Base-by-base conservation (phyloP, 2,329 filamentous ascomycete species). In the Aspergillus texensis region DNA sequence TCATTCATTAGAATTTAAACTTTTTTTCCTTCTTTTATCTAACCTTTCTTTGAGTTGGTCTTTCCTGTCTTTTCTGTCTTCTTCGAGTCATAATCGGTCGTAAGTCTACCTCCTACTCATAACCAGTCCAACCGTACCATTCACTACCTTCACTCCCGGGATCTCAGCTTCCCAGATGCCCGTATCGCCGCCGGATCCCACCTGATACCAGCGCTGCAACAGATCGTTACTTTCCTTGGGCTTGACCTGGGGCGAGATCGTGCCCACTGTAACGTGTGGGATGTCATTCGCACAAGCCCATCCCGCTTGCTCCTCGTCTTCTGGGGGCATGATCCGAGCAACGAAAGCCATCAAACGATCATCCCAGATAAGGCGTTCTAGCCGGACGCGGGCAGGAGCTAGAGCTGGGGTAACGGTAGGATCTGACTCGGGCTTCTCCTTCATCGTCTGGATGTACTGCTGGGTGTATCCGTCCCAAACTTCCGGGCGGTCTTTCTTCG, bases 211-310 rank as follows among this genome's bases (percentile, higher is more conserved):
- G 64, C 83, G 83, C 67, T 84, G 84, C 62, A 99, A 78, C 73
- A 99, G 71, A 63, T 92, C 89, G 74, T 99, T 99, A 80, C 94
- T 96, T 82, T 99, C 94, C 78, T 91, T 94, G 0, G 95, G 94
- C 81, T 97, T 98, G 72, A 98, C 87, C 9, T 83, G 78, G 54
- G 83, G 78, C 68, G 89, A 86, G 11, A 88, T 87, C 0, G 95
- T 99, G 24, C 95, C 95, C 9, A 98, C 84, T 0, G 95, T 99
- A 64, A 99, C 87, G 75, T 99, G 95, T 12, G 94, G 88, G 36
- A 96, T 84, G 16, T 84, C 79, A 74, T 99, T 99, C 50, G 87
- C 85, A 65, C 89, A 94, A 61, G 88, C 83, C 88, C 89, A 92
- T 54, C 81, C 65, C 77, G 68, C 61, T 57, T 70, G 79, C 16